Base-by-base conservation (phyloP, 1,284 basidiomycete species). In the Fistulinella cinereoalba region DNA sequence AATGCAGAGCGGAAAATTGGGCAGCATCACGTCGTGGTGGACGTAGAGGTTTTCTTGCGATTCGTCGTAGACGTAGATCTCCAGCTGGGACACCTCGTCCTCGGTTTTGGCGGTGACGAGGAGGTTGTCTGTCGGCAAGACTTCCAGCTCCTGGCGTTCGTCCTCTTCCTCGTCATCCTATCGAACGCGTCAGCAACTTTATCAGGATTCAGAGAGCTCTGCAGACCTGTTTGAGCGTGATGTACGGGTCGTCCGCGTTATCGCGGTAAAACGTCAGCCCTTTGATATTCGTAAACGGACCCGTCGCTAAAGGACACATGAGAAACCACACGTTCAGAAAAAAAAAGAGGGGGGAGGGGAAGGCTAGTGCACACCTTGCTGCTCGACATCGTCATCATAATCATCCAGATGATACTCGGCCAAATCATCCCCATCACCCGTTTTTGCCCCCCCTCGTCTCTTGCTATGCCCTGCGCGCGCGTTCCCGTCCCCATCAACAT, bases 21-120 rank as follows among this genome's bases (percentile, higher is more conserved):
- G 96, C 15, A 99, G 81, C 84, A 99, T 92, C 61, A 98, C 80
- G 68, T 99, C 97, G 71, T 99, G 97, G 66, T 99, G 97, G 23
- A 92, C 90, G 66, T 96, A 99, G 25, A 99, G 80, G 62, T 93
- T 94, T 65, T 96, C 92, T 72, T 92, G 77, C 1, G 81, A 76
- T 60, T 97, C 93, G 67, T 96, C 92, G 70, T 96, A 97, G 54
- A 97, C 85, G 70, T 95, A 94, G 54, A 97, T 79, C 68, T 99
- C 97, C 50, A 99, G 80, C 56, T 97, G 92, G 1, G 96, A 97
- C 44, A 99, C 82, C 51, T 98, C 95, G 69, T 97, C 93, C 64
- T 97, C 92, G 0, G 97, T 98, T 81, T 96, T 97, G 25, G 95
- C 95, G 16, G 85, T 75, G 36, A 98, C 85, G 54, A 99, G 71